These are phyloP conservation scores for Coniella lustricola DNA, from an alignment of 2,329 filamentous ascomycete genomes.

Conservation along the genomic window DNA sequence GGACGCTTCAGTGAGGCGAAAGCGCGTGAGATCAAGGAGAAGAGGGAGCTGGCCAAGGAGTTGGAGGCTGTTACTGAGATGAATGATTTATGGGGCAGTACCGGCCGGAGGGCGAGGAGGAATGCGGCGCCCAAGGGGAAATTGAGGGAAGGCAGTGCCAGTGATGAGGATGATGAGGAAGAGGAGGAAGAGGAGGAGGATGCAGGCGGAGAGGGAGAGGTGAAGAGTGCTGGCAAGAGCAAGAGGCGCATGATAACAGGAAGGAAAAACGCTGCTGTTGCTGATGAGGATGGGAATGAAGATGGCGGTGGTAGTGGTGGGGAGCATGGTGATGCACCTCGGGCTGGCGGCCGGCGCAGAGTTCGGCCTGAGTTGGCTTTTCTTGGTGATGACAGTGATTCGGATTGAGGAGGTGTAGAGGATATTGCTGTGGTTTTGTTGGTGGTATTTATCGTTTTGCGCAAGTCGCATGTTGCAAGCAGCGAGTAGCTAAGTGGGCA, in stretches of 20 bases:
- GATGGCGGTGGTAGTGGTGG: conserved; percentile 24
- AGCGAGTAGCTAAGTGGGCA: too few species aligned
- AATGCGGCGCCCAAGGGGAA: conserved; percentile 29
- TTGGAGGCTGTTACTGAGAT: conserved; percentile 79
- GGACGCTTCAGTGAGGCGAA: conserved; percentile 81
- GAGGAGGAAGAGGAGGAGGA: conserved; percentile 22
- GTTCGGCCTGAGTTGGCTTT: conserved; percentile 53
- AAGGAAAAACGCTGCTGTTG: conserved; percentile 22
- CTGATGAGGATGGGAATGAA: too few species aligned
- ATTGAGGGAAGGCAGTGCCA: conserved; percentile 29
- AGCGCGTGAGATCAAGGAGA: conserved; percentile 80
- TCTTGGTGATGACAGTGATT: conserved; percentile 62
- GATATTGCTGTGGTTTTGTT: too few species aligned
- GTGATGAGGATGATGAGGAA: conserved; percentile 24
- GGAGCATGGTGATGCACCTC: conserved; percentile 28
- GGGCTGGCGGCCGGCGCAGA: conserved; percentile 38
- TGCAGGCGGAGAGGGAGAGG: conserved; percentile 23
- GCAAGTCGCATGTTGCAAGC: too few species aligned
- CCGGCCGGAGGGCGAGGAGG: conserved; percentile 34
- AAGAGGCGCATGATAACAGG: conserved; percentile 20
- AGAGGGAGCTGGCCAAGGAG: conserved; percentile 75
- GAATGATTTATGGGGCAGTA: conserved; percentile 67
- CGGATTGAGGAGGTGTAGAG: conserved; percentile 40
- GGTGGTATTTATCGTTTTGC: too few species aligned
- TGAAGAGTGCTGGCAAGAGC: conserved; percentile 21